Evolutionary conservation across 495 filamentous ascomycete species (phyloP), one percentile per base, ranked within the genome.

Genomic region (Penicillium antarcticum): DNA sequence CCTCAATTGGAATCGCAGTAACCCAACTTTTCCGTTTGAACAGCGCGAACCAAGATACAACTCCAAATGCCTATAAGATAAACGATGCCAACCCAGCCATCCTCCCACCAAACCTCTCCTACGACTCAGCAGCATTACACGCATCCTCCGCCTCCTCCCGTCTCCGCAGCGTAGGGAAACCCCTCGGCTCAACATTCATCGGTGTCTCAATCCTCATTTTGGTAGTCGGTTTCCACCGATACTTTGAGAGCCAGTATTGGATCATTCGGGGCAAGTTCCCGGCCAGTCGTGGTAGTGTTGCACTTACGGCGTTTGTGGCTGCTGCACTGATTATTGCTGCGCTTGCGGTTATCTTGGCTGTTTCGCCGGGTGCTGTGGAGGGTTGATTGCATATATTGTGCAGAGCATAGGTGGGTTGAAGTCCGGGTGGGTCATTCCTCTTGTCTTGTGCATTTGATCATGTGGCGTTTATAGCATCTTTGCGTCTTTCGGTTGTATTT

Each of bases 1-100:
- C 94, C 33, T 91, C 86, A 42, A 98, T 98, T 60, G 94, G 94
- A 48, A 92, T 98, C 53, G 94, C 92, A 44, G 83, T 98, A 42
- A 97, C 95, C 1, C 94, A 98, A 68, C 81, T 98, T 42, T 97
- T 98, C 73, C 87, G 94, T 21, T 84, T 97, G 40, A 96, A 95
- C 76, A 87, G 81, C 19, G 76, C 84, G 29, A 51, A 55, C 8
- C 37, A 38, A 1, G 40, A 41, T 0, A 51, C 51, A 40, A 33
- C 55, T 13, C 36, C 41, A 17, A 42, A 52, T 12, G 36, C 35
- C 13, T 41, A 53, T 10, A 29, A 45, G 23, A 31, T 52, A 3
- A n/a, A 38, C 29, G 16, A 42, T 47, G 11, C 53, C 12, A 14
- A 57, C 33, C 50, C 66, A 5, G 57, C 55, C 1, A 53, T 68